Evolutionary conservation across 2,329 filamentous ascomycete genomes (phyloP), one percentile per base, ranked within the genome.

Genomic region (Xylaria sp.): DNA sequence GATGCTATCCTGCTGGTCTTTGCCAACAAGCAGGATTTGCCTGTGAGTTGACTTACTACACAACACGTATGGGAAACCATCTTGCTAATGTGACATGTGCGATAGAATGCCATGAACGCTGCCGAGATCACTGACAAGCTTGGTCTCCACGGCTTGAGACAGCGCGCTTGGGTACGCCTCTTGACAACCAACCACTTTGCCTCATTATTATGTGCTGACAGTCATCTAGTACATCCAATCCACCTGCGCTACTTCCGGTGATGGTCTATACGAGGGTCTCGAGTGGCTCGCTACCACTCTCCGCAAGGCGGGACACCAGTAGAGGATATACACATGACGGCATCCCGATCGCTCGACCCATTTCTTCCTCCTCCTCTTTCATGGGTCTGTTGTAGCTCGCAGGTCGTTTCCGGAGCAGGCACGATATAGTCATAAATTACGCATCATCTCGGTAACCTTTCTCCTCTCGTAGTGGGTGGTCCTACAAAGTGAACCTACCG

Each of bases 81-180:
- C 20, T 50, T 70, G 66, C 69, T 79, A 55, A 72, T 55, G 34
- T 32, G 50, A 60, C 23, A 43, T 25, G 36, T 58, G 52, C 52
- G 13, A 70, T 18, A 97, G 94, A 98, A 98, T 81, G 96, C 96
- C 84, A 98, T 98, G 96, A 97, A 97, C 85, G 95, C 96, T 79
- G 95, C 96, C 80, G 96, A 99, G 87, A 98, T 99, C 84, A 99
- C 96, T 83, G 95, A 99, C 87, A 97, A 98, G 91, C 93, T 99
- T 83, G 96, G 96, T 81, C 94, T 99, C 79, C 95, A 98, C 91
- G 97, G 93, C 86, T 88, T 99, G 89, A 93, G 94, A 89, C 93
- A 97, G 87, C 94, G 96, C 83, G 92, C 93, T 79, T 99, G 96
- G 96, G 96, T 99, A 94, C 82, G 94, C 86, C 72, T 69, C 46